phyloP scores from a whole-genome alignment of 331 rosid species.

The Acacia pycnantha region DNA sequence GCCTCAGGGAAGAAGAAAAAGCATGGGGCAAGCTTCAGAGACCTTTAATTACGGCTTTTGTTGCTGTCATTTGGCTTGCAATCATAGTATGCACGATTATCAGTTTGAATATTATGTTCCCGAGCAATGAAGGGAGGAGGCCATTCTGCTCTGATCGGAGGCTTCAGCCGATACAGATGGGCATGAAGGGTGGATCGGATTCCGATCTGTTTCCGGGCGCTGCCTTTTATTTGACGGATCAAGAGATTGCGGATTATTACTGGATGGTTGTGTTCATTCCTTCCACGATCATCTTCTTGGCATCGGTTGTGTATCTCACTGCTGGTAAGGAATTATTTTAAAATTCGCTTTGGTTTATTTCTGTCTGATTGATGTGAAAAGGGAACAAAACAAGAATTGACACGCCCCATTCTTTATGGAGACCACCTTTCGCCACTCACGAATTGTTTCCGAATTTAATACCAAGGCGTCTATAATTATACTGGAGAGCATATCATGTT shows the following conservation, averaged over 20 bases:
- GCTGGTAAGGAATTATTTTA: conserved; percentile 54
- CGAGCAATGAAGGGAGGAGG: conserved; percentile 50
- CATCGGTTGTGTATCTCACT: conserved; percentile 66
- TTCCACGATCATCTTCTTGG: conserved; percentile 52
- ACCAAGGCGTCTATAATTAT: not conserved
- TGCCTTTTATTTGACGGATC: conserved; percentile 81
- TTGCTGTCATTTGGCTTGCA: conserved; percentile 36
- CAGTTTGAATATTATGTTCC: conserved; percentile 73
- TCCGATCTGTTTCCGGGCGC: conserved; percentile 51
- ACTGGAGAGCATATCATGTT: not conserved
- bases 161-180: conserved; percentile 55
- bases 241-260: conserved; percentile 83
- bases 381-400: not conserved
- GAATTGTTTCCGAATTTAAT: conserved; percentile 1
- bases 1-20: conserved; percentile 82
- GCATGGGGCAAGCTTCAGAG: conserved; percentile 86
- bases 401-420: not conserved
- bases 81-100: conserved; percentile 47
- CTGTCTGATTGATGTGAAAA: not conserved
- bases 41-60: conserved; percentile 44
- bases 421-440: not conserved
- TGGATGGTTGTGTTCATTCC: conserved; percentile 91
- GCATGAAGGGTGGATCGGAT: conserved; percentile 52
- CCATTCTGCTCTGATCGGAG: conserved; percentile 73
- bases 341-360: not conserved